Base-by-base conservation (phyloP, 164 flowering plant genomes). In the Taxillus chinensis region DNA sequence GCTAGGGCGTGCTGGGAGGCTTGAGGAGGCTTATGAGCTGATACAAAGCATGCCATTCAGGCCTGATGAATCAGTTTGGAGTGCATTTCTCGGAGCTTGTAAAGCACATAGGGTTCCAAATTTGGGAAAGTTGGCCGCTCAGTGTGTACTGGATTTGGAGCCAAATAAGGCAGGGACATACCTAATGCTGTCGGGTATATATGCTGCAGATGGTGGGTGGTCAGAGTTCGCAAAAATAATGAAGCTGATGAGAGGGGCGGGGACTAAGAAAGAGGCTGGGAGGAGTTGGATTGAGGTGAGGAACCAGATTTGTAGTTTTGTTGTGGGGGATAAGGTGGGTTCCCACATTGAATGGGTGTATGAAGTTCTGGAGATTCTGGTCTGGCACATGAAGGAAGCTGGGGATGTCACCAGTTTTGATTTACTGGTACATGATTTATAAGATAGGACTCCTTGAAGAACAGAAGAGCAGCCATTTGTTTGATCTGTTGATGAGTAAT, bases 81-180 rank as follows among this genome's bases (percentile, higher is more conserved):
- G 92, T n/a, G 87, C 90, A 40, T 79, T 91, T 71, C 87, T 91
- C 63, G 90, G 89, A 41, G 92, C 96, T 66, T 89, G 96, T 64
- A 91, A 79, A 70, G 83, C 80, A 41, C 87, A 89, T 64, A 72
- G 68, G 65, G 68, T 65, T 62, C 67, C 76, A 4, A 64, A 75
- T 60, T 61, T 89, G 69, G 89, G 88, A 5, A 78, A 73, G 62
- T 46, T 86, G 64, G 88, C 82, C 10, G 85, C 89, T 53, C 54
- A 37, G 49, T 74, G 62, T 57, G 69, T 84, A 12, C 63, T 82
- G 55, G 77, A 74, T 43, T 65, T 76, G 78, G 74, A 74, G 62
- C 87, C 89, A 9, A 73, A 68, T n/a, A 69, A 70, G 69, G 75
- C 75, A 37, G 86, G 76, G 41, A 77, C 87, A 16, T 89, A 81